These are phyloP conservation scores for Lunularia cruciata DNA, from an alignment of 225 moss, liverwort and hornwort species.

Conservation along the genomic window DNA sequence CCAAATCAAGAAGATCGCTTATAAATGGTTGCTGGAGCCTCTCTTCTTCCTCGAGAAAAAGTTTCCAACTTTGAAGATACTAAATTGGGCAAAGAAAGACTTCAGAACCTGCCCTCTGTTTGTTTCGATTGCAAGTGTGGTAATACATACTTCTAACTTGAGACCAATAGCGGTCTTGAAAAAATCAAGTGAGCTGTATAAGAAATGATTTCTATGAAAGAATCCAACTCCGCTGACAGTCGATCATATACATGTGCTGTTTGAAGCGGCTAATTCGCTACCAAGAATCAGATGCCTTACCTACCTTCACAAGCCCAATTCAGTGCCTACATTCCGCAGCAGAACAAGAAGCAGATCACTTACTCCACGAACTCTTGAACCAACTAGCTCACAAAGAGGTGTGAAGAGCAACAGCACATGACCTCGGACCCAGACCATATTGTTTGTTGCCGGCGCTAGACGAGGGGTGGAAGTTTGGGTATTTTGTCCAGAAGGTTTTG, in stretches of 20 bases:
- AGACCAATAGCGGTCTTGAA: not conserved
- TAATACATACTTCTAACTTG: not conserved
- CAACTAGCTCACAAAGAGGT: conserved; percentile 47
- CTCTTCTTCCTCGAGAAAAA: not conserved
- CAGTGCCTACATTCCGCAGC: conserved; percentile 38
- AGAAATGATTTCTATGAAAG: conserved; percentile 7
- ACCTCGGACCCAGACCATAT: conserved; percentile 41
- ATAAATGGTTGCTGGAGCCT: conserved; percentile 8
- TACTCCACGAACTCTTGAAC: conserved; percentile 39
- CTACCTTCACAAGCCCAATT: conserved; percentile 38
- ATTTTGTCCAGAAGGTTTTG: conserved; percentile 8
- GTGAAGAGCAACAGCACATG: conserved; percentile 47
- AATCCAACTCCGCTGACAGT: not conserved
- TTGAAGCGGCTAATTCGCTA: not conserved
- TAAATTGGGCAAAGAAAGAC: conserved; percentile 6
- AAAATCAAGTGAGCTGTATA: conserved; percentile 5
- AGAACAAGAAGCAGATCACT: conserved; percentile 43
- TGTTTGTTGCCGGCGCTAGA: not conserved
- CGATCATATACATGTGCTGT: conserved; percentile 10
- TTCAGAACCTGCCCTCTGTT: not conserved
- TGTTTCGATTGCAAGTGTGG: not conserved
- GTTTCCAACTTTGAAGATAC: not conserved
- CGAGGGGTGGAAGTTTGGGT: not conserved
- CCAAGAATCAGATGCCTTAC: not conserved
- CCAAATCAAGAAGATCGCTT: not conserved